Conservation (phyloP, 129 eudicot species). For the Flaveria brownii region DNA sequence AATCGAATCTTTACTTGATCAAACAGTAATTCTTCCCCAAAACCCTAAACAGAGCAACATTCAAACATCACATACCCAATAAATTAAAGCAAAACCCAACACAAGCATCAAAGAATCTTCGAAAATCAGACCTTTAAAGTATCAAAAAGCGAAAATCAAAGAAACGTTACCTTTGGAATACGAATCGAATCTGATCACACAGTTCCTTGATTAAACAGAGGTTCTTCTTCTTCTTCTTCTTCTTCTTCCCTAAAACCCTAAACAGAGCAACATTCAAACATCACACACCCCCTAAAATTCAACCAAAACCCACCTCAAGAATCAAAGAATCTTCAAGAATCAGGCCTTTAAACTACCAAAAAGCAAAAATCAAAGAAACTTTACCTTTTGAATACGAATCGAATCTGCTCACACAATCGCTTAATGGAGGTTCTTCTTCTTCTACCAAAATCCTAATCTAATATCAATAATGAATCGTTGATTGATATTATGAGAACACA, state of each 20-base stretch:
- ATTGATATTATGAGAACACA: neutral
- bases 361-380: slow-evolving; percentile 3
- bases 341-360: slow-evolving; percentile 2
- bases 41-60: slow-evolving; percentile 30
- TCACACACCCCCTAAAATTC: slow-evolving; percentile 22
- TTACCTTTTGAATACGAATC: slow-evolving; percentile 43
- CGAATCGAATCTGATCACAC: slow-evolving; percentile 37
- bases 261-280: slow-evolving; percentile 13
- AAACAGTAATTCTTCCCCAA: slow-evolving; percentile 11
- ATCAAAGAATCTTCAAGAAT: slow-evolving; percentile 21
- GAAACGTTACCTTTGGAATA: slow-evolving; percentile 37
- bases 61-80: slow-evolving; percentile 21
- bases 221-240: neutral
- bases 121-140: slow-evolving; percentile 12
- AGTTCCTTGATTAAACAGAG: slow-evolving; percentile 27
- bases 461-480: too few relatives aligned
- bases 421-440: slow-evolving; percentile 4
- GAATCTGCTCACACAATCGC: slow-evolving; percentile 29
- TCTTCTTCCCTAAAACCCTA: slow-evolving; percentile 27
- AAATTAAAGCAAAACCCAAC: slow-evolving; percentile 22
- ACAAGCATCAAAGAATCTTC: slow-evolving; percentile 19
- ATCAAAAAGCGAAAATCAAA: neutral
- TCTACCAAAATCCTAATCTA: neutral
- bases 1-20: slow-evolving; percentile 30
- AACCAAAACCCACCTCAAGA: slow-evolving; percentile 20